Conservation (phyloP, 2,329 filamentous ascomycete genomes). For the Akanthomyces uredinophilus region DNA sequence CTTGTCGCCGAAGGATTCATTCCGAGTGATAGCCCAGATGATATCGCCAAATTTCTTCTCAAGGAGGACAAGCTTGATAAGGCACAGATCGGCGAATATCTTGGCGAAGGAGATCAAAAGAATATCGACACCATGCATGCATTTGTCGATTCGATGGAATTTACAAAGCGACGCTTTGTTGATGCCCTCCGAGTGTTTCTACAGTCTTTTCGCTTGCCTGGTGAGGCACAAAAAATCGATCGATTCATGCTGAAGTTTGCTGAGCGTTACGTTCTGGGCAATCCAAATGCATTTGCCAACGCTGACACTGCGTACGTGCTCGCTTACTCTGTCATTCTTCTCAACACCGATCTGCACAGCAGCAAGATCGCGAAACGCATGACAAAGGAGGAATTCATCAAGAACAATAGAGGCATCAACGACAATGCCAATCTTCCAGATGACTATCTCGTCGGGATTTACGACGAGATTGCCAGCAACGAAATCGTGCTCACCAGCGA, state of each 20-base stretch:
- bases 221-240: conserved; percentile 98
- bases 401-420: conserved; percentile 98
- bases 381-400: conserved; percentile 97
- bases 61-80: conserved; percentile 84
- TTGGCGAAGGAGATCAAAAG: conserved; percentile 87
- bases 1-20: conserved; percentile 86
- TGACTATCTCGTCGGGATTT: conserved; percentile 85
- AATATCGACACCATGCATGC: conserved; percentile 98
- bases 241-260: conserved; percentile 99
- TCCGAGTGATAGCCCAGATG: conserved; percentile 66
- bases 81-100: conserved; percentile 84
- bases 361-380: conserved; percentile 77
- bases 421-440: conserved; percentile 89
- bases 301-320: conserved; percentile 96
- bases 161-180: conserved; percentile 84
- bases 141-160: conserved; percentile 95
- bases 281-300: conserved; percentile 95
- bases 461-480: conserved; percentile 83
- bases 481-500: conserved; percentile 96
- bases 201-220: conserved; percentile 89
- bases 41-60: conserved; percentile 79
- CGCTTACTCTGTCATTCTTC: conserved; percentile 91
- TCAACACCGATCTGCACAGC: conserved; percentile 96
- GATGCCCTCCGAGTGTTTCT: conserved; percentile 87
- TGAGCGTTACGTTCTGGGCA: conserved; percentile 88